Conservation (phyloP, 2,329 filamentous ascomycete species). For the Curvularia sp. region DNA sequence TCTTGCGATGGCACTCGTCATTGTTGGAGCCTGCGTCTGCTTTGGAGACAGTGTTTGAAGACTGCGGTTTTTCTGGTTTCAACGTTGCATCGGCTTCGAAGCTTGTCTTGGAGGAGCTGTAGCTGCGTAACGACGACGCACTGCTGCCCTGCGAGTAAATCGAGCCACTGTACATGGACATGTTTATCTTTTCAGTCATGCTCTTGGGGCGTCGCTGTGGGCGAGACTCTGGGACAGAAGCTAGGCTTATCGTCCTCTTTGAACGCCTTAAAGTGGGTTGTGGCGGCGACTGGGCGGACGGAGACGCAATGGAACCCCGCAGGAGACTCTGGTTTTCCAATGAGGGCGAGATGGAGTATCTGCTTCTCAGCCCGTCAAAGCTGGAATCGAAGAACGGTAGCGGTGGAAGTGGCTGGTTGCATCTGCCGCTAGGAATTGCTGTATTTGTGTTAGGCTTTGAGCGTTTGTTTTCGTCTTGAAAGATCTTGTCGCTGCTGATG, state of each 20-base stretch:
- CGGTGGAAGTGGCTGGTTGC: slow-evolving; percentile 40
- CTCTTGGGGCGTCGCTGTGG: slow-evolving; percentile 21
- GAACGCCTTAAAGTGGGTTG: slow-evolving; percentile 27
- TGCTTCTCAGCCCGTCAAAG: slow-evolving; percentile 28
- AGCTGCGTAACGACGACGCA: slow-evolving; percentile 50
- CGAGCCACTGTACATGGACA: slow-evolving; percentile 39
- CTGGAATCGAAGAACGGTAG: slow-evolving; percentile 38
- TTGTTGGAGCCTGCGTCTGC: slow-evolving; percentile 4
- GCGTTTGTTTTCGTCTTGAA: slow-evolving; percentile 22
- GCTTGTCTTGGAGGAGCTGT: slow-evolving; percentile 50
- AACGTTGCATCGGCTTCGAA: slow-evolving; percentile 39
- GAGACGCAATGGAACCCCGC: slow-evolving; percentile 44
- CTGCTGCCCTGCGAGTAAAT: slow-evolving; percentile 48
- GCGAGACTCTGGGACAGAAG: slow-evolving; percentile 6
- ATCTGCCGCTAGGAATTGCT: slow-evolving; percentile 45
- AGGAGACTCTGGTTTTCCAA: slow-evolving; percentile 32
- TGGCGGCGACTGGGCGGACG: slow-evolving; percentile 29
- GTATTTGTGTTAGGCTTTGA: slow-evolving; percentile 47
- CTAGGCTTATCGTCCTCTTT: slow-evolving; percentile 23
- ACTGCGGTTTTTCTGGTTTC: slow-evolving; percentile 24
- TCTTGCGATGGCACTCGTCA: slow-evolving; percentile 22
- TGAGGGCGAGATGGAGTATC: slow-evolving; percentile 43
- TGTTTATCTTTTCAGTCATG: slow-evolving; percentile 33
- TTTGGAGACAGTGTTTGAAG: slow-evolving; percentile 19
- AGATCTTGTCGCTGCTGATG: slow-evolving; percentile 17